Evolutionary conservation across 352 stramenopile genomes (phyloP), one percentile per base, ranked within the genome.

Genomic region (Thraustochytrium sp.): DNA sequence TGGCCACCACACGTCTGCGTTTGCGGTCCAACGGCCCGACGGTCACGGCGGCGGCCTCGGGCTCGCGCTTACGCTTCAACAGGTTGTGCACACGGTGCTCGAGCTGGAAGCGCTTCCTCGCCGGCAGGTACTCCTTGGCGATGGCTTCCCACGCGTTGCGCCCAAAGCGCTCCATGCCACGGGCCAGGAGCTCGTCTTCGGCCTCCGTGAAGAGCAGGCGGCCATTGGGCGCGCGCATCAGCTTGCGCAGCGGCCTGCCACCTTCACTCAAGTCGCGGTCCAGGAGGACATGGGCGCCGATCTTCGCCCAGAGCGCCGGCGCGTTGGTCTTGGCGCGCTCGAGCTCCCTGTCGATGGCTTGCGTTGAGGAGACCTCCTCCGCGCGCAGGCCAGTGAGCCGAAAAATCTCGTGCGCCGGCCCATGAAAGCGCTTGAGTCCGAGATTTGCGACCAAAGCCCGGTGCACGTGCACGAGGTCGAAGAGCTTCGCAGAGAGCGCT

Each of bases 121-220:
- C 59, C 36, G 31, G 13, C 40, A 72, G n/a, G 26, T 72, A 72
- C 16, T 16, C 31, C 5, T 26, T 11, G 11, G 36, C 40, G 4
- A 72, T 72, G 26, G 42, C 36, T 16, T 72, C 59, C 59, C 59
- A 72, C 8, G 59, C 59, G 40, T 72, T 72, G 29, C 59, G 59
- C 13, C 59, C 59, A 26, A 72, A 72, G 0, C 59, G 59, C 9
- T 13, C 59, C 4, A 72, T 72, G 59, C 59, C 59, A 44, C 59
- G 16, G 16, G 59, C 59, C 16, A 72, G 59, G 21, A 72, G 59
- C 40, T 72, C 26, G 36, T 72, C 59, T 2, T 72, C 59, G 40
- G 13, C 31, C 59, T 21, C 26, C 13, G 59, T 72, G 59, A 72
- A 72, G 9, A 72, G 26, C 8, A 72, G 59, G 11, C 59, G 59